Conservation (phyloP, 495 filamentous ascomycete genomes). For the Alectoria sarmentosa region DNA sequence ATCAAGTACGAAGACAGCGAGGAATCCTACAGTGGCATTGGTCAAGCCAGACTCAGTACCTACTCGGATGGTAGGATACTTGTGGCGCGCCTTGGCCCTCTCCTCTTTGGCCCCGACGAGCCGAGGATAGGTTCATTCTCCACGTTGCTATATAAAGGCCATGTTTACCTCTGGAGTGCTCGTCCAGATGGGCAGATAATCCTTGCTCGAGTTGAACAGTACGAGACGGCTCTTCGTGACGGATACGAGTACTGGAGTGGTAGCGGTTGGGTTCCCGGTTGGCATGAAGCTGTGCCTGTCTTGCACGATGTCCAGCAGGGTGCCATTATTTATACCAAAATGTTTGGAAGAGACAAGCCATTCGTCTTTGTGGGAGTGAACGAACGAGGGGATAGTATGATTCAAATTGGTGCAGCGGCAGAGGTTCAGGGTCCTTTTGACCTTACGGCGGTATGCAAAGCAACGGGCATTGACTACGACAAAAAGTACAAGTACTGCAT, state of each 20-base stretch:
- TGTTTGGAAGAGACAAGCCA: conserved; percentile 26
- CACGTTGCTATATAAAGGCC: conserved; percentile 13
- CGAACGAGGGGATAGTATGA: conserved; percentile 24
- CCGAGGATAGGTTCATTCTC: conserved; percentile 27
- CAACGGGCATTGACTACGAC: conserved; percentile 18
- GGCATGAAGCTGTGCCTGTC: conserved; percentile 17
- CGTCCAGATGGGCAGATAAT: conserved; percentile 17
- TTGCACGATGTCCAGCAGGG: conserved; percentile 28
- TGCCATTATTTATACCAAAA: conserved; percentile 25
- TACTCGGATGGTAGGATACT: conserved; percentile 5
- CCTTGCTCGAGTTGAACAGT: conserved; percentile 23
- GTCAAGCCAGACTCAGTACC: conserved; percentile 16
- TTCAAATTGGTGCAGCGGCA: conserved; percentile 26
- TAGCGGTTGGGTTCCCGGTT: conserved; percentile 16
- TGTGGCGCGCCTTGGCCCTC: conserved; percentile 5
- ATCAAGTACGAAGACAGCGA: conserved; percentile 11
- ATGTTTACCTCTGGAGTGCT: conserved; percentile 29
- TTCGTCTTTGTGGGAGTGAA: conserved; percentile 30
- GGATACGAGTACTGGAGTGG: conserved; percentile 28
- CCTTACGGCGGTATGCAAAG: conserved; percentile 17
- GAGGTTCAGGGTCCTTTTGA: conserved; percentile 29
- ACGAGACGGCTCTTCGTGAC: background rate
- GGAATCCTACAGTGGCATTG: conserved; percentile 22
- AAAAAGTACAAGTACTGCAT: conserved; percentile 27
- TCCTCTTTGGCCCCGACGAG: conserved; percentile 22